Percentiles rank a stretch among this genome's conserved stretches.
These are phyloP conservation scores for Penicillium brasilianum DNA, from an alignment of 2,329 filamentous ascomycete species.

Conservation along the genomic window DNA sequence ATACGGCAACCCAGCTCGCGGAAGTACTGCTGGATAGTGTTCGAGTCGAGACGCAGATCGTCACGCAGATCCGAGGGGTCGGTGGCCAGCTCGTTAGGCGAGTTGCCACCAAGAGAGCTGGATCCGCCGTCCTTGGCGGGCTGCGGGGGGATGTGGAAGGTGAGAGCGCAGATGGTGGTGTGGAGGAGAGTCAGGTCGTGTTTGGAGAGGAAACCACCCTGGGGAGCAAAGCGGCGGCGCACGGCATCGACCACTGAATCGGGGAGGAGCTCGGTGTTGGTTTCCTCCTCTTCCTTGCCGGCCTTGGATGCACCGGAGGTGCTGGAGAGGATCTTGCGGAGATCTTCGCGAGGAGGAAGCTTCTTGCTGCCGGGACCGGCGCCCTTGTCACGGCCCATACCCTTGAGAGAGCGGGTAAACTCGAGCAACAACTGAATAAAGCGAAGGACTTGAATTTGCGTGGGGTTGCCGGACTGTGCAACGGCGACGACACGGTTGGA, in stretches of 20 bases:
- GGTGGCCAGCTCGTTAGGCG: slow-evolving; percentile 47
- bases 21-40: slow-evolving; percentile 48
- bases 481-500: slow-evolving; percentile 49
- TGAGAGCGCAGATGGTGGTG: slow-evolving; percentile 53
- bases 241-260: slow-evolving; percentile 49
- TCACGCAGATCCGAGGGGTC: slow-evolving; percentile 53
- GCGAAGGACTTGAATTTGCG: slow-evolving; percentile 51
- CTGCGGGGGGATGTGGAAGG: slow-evolving; percentile 52
- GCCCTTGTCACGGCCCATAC: slow-evolving; percentile 32
- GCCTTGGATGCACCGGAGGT: slow-evolving; percentile 24
- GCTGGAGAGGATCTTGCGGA: slow-evolving; percentile 44
- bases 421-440: slow-evolving; percentile 53
- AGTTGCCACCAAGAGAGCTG: slow-evolving; percentile 43
- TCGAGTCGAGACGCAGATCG: slow-evolving; percentile 48
- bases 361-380: slow-evolving; percentile 45
- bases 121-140: slow-evolving; percentile 44
- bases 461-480: slow-evolving; percentile 45
- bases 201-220: slow-evolving; percentile 41
- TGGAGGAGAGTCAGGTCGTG: slow-evolving; percentile 50
- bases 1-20: slow-evolving; percentile 53
- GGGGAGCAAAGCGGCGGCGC: slow-evolving; percentile 49
- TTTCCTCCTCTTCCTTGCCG: slow-evolving; percentile 26
- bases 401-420: slow-evolving; percentile 44
- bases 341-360: slow-evolving; percentile 47
- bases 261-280: slow-evolving; percentile 34